Base-by-base conservation (phyloP, 331 rosid genomes). In the Acacia concinna region DNA sequence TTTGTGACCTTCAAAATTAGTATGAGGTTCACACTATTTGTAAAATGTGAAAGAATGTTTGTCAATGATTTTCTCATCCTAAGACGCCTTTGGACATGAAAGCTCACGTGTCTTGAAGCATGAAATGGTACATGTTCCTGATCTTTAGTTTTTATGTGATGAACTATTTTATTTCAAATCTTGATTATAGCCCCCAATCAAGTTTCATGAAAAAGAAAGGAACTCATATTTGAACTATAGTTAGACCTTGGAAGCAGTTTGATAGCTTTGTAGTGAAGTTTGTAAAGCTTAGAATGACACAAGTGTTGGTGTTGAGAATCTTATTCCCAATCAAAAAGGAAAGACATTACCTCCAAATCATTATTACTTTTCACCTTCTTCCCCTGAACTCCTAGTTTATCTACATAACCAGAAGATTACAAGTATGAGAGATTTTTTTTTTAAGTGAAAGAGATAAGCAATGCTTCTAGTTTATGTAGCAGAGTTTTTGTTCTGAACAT, bases 301-400 rank as follows among this genome's bases (percentile, higher is more conserved):
- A 9, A 37, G 68, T 12, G 68, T 6, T 15, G 68, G 3, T 34
- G 43, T 32, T 64, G 43, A 18, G 27, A 64, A 64, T 34, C 70
- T 17, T 64, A 18, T 32, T 18, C 14, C 27, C 44, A 64, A 4
- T 20, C n/a, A 17, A 57, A n/a, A 27, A n/a, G n/a, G 25, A 20
- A 75, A 35, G 52, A 27, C 2, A 56, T 78, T 46, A 84, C 90
- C 89, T 89, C 84, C 71, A 84, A 73, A 66, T 77, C 82, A 52
- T 72, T 59, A 1, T 31, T 35, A 21, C 38, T 81, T 74, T 85
- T 87, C 25, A 88, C 87, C 38, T 87, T 90, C 76, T 88, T 82
- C 38, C 91, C 92, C 79, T 91, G 97, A 60, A 81, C 81, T 46
- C 91, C 91, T 15, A 84, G 87, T 83, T 84, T 66, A 56, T 88